Base-by-base conservation (phyloP, 306 rosid species). In the Ceratonia siliqua region DNA sequence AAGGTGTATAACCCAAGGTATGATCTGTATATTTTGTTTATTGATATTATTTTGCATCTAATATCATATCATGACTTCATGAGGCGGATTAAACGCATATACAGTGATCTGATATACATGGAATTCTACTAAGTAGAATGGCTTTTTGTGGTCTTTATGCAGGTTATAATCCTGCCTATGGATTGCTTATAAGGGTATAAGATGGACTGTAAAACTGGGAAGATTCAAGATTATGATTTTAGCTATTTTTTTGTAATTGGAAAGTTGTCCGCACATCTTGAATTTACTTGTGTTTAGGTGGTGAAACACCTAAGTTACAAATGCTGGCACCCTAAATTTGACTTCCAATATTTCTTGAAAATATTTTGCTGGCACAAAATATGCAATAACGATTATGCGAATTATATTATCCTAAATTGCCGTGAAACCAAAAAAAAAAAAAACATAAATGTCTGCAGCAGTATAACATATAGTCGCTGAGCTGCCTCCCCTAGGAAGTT, bases 21-120 rank as follows among this genome's bases (percentile, higher is more conserved):
- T 56, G 48, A 77, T 57, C 20, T 33, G 18, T 50, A 65, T 38
- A 41, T 59, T 43, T 24, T 71, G 52, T 70, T 76, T 56, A 54
- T 63, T 55, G 41, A 20, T 54, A 75, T 33, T 46, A 28, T 70
- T 52, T 18, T 53, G 5, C 42, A 3, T 61, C 25, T 8, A 33
- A 59, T n/a, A 59, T 20, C 20, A 33, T 8, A n/a, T 62, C n/a
- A 21, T 20, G 5, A 9, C 5, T 7, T 62, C n/a, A 21, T 20
- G 5, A 9, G 62, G 70, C 22, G 38, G 24, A 42, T 17, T 63
- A 28, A 15, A 42, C 15, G 28, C 11, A 33, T 28, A 0, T 25
- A 65, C 21, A 7, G 8, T 50, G 72, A 32, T 53, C 10, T 18
- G 32, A 17, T 43, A 30, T 46, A 13, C 48, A 41, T 63, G 17